Evolutionary conservation across 768 basidiomycete species (phyloP).

Genomic region (Dentipellis fragilis): DNA sequence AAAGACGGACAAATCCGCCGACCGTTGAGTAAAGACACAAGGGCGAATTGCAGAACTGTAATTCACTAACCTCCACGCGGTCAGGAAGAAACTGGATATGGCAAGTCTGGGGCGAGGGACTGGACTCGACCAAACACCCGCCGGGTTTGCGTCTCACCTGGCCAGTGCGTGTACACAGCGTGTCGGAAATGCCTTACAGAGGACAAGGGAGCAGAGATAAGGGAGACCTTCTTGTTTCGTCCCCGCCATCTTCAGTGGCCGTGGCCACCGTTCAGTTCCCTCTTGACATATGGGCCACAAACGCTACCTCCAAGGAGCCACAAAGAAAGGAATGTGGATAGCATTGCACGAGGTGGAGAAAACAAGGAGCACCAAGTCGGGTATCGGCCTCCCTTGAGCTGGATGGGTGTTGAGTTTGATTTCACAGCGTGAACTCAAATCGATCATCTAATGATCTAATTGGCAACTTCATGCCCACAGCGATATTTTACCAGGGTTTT

Average conservation of each 20-base stretch:
- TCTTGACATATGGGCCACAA: neutral
- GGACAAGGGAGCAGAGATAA: slow-evolving; percentile 47
- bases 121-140: slow-evolving; percentile 39
- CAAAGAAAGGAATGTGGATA: neutral
- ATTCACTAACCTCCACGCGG: slow-evolving; percentile 13
- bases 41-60: slow-evolving; percentile 12
- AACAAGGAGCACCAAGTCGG: neutral
- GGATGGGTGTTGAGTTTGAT: neutral
- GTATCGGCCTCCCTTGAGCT: neutral
- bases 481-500: neutral
- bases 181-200: slow-evolving; percentile 48
- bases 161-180: slow-evolving; percentile 53
- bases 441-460: slow-evolving; percentile 3
- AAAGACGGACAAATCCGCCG: slow-evolving; percentile 9
- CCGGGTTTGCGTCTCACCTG: slow-evolving; percentile 56
- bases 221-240: slow-evolving; percentile 14
- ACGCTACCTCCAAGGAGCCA: neutral
- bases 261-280: neutral
- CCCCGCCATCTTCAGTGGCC: neutral
- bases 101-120: slow-evolving; percentile 33
- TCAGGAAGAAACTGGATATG: slow-evolving; percentile 10
- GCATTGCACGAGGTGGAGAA: neutral
- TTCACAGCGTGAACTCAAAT: slow-evolving; percentile 1
- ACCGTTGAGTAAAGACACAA: slow-evolving; percentile 13
- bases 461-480: neutral